A percentile compares a stretch with the other conserved stretches of the same genome.
Evolutionary conservation across 2,329 filamentous ascomycete genomes (phyloP).

Genomic region (Pyricularia pennisetigena): DNA sequence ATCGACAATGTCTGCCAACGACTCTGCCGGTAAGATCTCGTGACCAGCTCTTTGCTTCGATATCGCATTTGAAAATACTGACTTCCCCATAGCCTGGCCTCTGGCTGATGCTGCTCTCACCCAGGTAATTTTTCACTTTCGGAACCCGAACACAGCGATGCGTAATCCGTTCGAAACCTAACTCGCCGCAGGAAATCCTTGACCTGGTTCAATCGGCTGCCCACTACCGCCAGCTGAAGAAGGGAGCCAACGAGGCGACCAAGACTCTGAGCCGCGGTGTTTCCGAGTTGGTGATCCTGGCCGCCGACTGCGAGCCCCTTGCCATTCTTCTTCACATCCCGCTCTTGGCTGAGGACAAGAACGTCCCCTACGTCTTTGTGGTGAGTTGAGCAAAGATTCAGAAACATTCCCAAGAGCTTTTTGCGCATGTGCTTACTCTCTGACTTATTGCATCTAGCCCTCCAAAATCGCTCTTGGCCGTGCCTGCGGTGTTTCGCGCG

Average conservation of each 20-base stretch:
- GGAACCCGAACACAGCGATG: conserved; percentile 28
- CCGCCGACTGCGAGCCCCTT: conserved; percentile 78
- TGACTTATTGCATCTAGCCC: not conserved
- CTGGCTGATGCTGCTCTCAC: conserved; percentile 15
- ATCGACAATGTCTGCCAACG: conserved; percentile 5
- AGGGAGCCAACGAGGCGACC: conserved; percentile 77
- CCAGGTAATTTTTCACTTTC: not conserved
- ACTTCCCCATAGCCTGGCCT: conserved; percentile 12
- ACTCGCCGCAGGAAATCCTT: conserved; percentile 54
- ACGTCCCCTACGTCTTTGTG: conserved; percentile 54
- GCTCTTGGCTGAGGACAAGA: conserved; percentile 76
- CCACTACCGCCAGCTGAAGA: conserved; percentile 71
- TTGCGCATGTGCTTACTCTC: not conserved
- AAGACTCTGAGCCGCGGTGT: conserved; percentile 90
- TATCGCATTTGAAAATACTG: not conserved
- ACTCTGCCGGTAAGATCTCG: conserved; percentile 5
- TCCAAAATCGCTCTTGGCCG: conserved; percentile 75
- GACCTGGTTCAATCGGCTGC: conserved; percentile 67
- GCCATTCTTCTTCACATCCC: conserved; percentile 86
- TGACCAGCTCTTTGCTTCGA: not conserved
- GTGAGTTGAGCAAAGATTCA: not conserved
- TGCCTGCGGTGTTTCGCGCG: conserved; percentile 78
- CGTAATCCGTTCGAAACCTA: not conserved
- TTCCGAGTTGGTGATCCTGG: conserved; percentile 79
- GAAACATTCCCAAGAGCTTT: no score